Conservation (phyloP, 805 yeast genomes). For the Candida peoriensis region DNA sequence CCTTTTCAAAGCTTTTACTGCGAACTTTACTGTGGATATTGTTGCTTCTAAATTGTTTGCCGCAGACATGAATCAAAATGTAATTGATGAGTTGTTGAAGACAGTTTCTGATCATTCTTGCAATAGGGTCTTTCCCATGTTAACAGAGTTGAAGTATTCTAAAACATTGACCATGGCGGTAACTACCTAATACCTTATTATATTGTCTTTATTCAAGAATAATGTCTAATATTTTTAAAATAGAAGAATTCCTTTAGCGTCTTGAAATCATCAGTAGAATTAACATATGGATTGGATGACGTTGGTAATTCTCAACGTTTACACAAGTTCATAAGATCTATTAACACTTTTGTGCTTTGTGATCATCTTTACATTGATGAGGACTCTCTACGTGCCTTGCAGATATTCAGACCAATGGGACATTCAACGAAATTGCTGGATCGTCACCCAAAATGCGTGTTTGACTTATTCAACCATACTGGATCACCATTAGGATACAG, state of each 20-base stretch:
- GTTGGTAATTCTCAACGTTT: too few relatives aligned
- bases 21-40: not conserved
- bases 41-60: not conserved
- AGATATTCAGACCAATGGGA: slow-evolving; percentile 15
- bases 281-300: too few relatives aligned
- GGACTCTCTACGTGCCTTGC: slow-evolving; percentile 25
- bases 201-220: not conserved
- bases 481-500: slow-evolving; percentile 26
- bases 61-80: too few relatives aligned
- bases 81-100: too few relatives aligned
- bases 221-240: not conserved
- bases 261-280: slow-evolving; percentile 1
- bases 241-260: slow-evolving; percentile 2
- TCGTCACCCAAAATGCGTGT: slow-evolving; percentile 14
- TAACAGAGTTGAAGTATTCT: not conserved
- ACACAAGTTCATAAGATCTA: slow-evolving; percentile 1
- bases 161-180: slow-evolving; percentile 2
- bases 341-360: slow-evolving; percentile 2
- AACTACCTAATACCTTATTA: slow-evolving; percentile 1
- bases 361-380: slow-evolving; percentile 24
- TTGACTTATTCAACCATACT: slow-evolving; percentile 21
- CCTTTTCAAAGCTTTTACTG: not conserved
- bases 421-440: slow-evolving; percentile 1
- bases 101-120: too few relatives aligned
- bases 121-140: not conserved